Evolutionary conservation across 306 rosid species (phyloP).

Genomic region (Sphenostylis stenocarpa): DNA sequence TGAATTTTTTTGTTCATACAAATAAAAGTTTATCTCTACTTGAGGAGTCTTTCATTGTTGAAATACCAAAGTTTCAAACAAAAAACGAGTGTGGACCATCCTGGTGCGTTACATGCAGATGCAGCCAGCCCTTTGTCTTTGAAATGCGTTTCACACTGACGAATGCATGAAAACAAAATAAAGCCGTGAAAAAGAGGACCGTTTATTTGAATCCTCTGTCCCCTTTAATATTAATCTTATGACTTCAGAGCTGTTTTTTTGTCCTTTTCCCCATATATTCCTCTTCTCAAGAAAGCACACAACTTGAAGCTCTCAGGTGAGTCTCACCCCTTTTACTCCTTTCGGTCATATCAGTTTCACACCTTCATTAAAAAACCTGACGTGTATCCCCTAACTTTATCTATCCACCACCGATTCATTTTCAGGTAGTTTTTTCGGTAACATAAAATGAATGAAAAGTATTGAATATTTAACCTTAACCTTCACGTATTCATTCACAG

Average conservation of each 20-base stretch:
- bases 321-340: background rate
- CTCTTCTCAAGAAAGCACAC: slow-evolving; percentile 16
- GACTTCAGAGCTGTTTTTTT: slow-evolving; percentile 24
- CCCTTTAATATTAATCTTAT: slow-evolving; percentile 19
- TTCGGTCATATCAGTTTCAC: background rate
- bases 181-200: slow-evolving; percentile 24
- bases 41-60: background rate
- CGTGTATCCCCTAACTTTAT: background rate
- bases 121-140: background rate
- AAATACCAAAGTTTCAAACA: background rate
- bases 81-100: slow-evolving; percentile 21
- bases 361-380: background rate
- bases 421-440: background rate
- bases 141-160: slow-evolving; percentile 30
- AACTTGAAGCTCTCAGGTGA: background rate
- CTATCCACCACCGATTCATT: background rate
- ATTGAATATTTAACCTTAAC: background rate
- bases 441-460: background rate
- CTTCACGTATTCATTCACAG: slow-evolving; percentile 19
- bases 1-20: background rate
- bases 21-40: background rate
- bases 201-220: slow-evolving; percentile 23
- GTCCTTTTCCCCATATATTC: slow-evolving; percentile 29
- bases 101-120: background rate
- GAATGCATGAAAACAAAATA: slow-evolving; percentile 30